These are phyloP conservation scores for Claviceps fusiformis DNA, from an alignment of 2,329 filamentous ascomycete species.

Conservation along the genomic window DNA sequence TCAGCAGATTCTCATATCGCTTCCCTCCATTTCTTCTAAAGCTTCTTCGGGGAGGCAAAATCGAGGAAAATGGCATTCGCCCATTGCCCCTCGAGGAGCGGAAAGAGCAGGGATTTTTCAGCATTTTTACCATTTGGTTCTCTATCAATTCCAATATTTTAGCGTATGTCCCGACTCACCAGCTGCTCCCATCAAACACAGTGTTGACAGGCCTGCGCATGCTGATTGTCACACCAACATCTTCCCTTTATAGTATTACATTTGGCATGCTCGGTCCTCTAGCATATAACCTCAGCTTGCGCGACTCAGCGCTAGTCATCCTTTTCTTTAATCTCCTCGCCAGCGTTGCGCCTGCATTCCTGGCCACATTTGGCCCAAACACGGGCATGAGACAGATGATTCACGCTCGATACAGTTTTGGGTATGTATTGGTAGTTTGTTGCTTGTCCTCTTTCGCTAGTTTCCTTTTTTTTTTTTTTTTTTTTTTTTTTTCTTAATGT, in stretches of 20 bases:
- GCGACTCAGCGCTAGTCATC: slow-evolving; percentile 44
- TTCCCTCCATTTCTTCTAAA: slow-evolving; percentile 5
- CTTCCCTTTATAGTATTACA: slow-evolving; percentile 30
- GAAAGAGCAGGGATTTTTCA: slow-evolving; percentile 26
- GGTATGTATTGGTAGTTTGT: slow-evolving; percentile 20
- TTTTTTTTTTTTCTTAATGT: not conserved
- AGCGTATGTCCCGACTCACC: slow-evolving; percentile 17
- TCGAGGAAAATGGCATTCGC: slow-evolving; percentile 30
- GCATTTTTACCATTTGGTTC: slow-evolving; percentile 34
- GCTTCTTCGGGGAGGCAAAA: slow-evolving; percentile 22
- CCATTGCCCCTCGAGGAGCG: slow-evolving; percentile 29
- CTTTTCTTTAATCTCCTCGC: slow-evolving; percentile 49
- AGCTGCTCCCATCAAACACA: not conserved
- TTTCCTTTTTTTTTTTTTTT: not conserved
- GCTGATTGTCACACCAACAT: not conserved
- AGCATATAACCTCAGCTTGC: slow-evolving; percentile 38
- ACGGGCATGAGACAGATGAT: slow-evolving; percentile 55
- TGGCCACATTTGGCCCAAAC: slow-evolving; percentile 44
- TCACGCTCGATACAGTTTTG: slow-evolving; percentile 49
- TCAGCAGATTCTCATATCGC: not conserved
- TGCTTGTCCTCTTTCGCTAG: not conserved
- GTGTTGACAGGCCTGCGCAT: not conserved
- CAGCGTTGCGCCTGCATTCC: slow-evolving; percentile 38
- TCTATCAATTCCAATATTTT: slow-evolving; percentile 35
- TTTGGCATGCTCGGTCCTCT: slow-evolving; percentile 50